A percentile compares a stretch with the other conserved stretches of the same genome.
These are phyloP conservation scores for Coelastrella sp. DNA, from an alignment of 139 green algal genomes.

Conservation along the genomic window DNA sequence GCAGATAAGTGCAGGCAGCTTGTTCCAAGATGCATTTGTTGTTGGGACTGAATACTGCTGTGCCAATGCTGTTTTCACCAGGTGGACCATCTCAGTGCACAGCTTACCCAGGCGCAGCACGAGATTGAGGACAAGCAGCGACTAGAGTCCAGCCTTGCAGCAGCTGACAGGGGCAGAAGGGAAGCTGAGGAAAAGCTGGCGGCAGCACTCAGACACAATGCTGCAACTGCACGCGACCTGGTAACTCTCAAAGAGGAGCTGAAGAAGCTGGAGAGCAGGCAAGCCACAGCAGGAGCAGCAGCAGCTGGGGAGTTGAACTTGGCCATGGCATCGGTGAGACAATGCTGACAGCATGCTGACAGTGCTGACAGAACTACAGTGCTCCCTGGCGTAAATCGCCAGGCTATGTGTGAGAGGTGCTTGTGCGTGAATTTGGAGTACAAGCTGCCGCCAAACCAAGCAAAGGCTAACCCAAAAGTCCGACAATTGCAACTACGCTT, in stretches of 20 bases:
- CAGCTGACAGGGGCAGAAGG: slow-evolving; percentile 13
- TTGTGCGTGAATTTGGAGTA: no score
- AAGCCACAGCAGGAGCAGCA: slow-evolving; percentile 38
- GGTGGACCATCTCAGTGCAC: slow-evolving; percentile 55
- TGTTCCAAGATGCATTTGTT: no score
- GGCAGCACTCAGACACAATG: slow-evolving; percentile 34
- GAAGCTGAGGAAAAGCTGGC: slow-evolving; percentile 43
- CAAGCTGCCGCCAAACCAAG: no score
- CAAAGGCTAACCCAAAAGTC: no score
- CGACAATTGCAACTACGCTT: no score
- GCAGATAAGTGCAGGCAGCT: no score
- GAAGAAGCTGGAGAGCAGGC: slow-evolving; percentile 37
- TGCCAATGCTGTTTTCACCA: slow-evolving; percentile 1
- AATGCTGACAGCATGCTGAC: no score
- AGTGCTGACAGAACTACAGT: no score
- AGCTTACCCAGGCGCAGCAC: slow-evolving; percentile 51
- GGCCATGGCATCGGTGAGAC: slow-evolving; percentile 46
- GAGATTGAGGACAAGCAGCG: slow-evolving; percentile 24
- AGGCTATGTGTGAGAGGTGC: no score
- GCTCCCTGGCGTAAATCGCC: no score
- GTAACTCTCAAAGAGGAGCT: slow-evolving; percentile 40
- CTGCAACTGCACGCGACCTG: slow-evolving; percentile 31
- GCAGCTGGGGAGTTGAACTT: slow-evolving; percentile 43
- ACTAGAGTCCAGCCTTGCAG: slow-evolving; percentile 13
- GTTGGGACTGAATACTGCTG: no score